Conservation (phyloP, 805 yeast species). For the Teunomyces lycoperdinae region DNA sequence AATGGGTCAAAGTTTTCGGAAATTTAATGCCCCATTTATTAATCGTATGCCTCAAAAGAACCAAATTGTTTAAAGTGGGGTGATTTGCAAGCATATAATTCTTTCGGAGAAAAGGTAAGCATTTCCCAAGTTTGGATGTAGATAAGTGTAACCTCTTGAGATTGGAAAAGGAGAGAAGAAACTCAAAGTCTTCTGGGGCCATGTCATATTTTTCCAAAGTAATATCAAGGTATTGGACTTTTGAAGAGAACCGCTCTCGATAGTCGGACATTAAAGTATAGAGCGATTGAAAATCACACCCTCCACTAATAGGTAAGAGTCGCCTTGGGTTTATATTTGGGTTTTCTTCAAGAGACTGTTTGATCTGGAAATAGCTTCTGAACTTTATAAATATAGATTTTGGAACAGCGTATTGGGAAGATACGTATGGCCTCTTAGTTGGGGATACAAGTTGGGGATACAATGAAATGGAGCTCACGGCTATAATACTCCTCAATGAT, state of each 20-base stretch:
- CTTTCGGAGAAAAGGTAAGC: slow-evolving; percentile 4
- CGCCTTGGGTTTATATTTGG: slow-evolving; percentile 27
- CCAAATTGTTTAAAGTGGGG: slow-evolving; percentile 21
- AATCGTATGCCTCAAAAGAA: slow-evolving; percentile 32
- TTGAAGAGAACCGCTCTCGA: slow-evolving; percentile 12
- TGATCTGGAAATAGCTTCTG: slow-evolving; percentile 27
- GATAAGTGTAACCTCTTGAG: slow-evolving; percentile 30
- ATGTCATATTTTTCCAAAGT: slow-evolving; percentile 26
- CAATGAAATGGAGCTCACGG: slow-evolving; percentile 31
- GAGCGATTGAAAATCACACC: slow-evolving; percentile 27
- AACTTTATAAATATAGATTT: slow-evolving; percentile 13
- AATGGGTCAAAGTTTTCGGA: slow-evolving; percentile 24
- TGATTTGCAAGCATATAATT: slow-evolving; percentile 8
- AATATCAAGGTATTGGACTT: slow-evolving; percentile 21
- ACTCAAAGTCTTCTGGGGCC: slow-evolving; percentile 15
- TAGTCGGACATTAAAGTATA: slow-evolving; percentile 20
- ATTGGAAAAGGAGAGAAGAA: slow-evolving; percentile 23
- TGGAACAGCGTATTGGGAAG: slow-evolving; percentile 2
- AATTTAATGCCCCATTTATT: slow-evolving; percentile 26
- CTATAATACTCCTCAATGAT: slow-evolving; percentile 25
- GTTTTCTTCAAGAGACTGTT: slow-evolving; percentile 28
- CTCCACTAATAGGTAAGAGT: slow-evolving; percentile 27
- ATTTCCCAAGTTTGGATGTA: slow-evolving; percentile 15
- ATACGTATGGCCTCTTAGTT: slow-evolving; percentile 18
- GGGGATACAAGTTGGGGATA: slow-evolving; percentile 35